phyloP scores from a whole-genome alignment of 129 eudicot species.

The Heracleum sosnowskyi region DNA sequence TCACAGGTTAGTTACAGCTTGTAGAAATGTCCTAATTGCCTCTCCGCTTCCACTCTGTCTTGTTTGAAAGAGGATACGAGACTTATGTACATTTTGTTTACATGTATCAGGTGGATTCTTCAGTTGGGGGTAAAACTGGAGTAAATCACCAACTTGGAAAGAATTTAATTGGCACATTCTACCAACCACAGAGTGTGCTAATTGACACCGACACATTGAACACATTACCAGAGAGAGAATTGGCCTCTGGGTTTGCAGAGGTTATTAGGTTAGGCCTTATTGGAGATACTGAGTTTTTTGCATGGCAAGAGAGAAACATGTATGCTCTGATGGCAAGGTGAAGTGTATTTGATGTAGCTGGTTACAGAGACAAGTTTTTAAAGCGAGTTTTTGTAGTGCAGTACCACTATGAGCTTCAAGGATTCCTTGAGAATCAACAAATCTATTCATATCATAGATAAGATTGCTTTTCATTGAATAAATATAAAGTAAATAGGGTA shows the following conservation, averaged over 20 bases:
- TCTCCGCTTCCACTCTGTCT: background rate
- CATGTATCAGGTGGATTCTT: conserved; percentile 77
- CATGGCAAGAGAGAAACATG: conserved; percentile 99
- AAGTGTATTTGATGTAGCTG: conserved; percentile 4
- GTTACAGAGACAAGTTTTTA: background rate
- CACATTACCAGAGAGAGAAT: conserved; percentile 91
- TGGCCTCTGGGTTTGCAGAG: conserved; percentile 96
- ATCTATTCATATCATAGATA: background rate
- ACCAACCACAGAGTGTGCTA: conserved; percentile 98
- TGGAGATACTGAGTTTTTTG: conserved; percentile 81
- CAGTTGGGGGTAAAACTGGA: conserved; percentile 98
- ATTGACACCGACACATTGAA: conserved; percentile 83
- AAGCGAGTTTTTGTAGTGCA: background rate
- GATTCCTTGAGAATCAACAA: background rate
- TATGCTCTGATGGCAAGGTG: conserved; percentile 70
- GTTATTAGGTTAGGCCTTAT: conserved; percentile 85
- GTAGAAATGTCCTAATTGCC: background rate
- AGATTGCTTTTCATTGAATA: background rate
- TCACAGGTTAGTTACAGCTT: conserved; percentile 50
- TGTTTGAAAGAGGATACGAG: background rate
- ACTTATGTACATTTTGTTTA: conserved; percentile 7
- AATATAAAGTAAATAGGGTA: too few relatives aligned
- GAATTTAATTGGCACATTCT: conserved; percentile 95
- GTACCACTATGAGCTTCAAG: background rate
- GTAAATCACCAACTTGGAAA: conserved; percentile 87